A percentile compares a stretch with the other conserved stretches of the same genome.
These are phyloP conservation scores for Sordaria brevicollis DNA, from an alignment of 495 filamentous ascomycete genomes.

Conservation along the genomic window DNA sequence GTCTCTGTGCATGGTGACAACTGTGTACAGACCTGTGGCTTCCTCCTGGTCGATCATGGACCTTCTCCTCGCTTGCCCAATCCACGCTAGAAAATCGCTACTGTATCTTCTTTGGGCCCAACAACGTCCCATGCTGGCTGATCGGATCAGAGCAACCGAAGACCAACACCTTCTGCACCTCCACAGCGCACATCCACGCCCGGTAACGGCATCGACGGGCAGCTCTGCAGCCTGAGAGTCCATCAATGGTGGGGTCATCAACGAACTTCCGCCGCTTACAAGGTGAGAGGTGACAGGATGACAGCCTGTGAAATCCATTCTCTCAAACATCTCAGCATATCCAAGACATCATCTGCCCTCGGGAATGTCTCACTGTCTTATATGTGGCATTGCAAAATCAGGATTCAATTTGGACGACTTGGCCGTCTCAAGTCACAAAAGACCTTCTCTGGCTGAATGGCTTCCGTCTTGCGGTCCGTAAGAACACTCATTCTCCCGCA, in stretches of 20 bases:
- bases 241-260: not conserved
- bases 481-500: not conserved
- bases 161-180: not conserved
- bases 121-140: constrained; percentile 1
- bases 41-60: not conserved
- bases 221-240: not conserved
- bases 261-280: not conserved
- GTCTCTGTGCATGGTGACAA: not conserved
- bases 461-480: not conserved
- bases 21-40: not conserved
- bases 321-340: not conserved
- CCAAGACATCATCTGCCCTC: not conserved
- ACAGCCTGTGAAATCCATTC: not conserved
- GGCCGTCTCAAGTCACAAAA: not conserved
- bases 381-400: not conserved
- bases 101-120: not conserved
- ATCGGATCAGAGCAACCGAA: constrained; percentile 11
- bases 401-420: not conserved
- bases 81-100: not conserved
- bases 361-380: not conserved
- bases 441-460: not conserved
- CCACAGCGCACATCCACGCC: constrained; percentile 1
- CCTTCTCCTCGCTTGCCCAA: not conserved
- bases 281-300: not conserved
- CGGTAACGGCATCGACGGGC: constrained; percentile 7